Conservation (phyloP, 805 yeast genomes). For the Saccharomycopsis guyanensis region DNA sequence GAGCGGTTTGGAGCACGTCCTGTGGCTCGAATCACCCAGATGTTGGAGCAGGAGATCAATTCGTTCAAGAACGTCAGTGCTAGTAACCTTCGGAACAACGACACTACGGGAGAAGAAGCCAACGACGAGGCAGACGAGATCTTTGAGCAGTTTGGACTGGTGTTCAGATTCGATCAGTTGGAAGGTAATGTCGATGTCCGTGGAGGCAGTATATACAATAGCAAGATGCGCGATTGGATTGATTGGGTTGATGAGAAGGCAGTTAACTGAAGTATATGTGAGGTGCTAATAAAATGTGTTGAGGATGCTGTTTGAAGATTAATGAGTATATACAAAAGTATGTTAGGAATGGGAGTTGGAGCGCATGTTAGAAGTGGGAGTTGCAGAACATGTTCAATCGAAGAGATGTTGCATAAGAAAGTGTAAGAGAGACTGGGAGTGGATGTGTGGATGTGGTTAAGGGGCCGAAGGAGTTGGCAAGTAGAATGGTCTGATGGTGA, state of each 20-base stretch:
- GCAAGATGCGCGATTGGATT: slow-evolving; percentile 52
- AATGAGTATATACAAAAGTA: too few species aligned
- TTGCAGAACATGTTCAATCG: too few species aligned
- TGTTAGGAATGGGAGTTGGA: too few species aligned
- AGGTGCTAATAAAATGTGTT: too few species aligned
- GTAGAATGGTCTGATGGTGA: too few species aligned
- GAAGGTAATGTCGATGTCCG: slow-evolving; percentile 68
- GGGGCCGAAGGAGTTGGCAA: too few species aligned
- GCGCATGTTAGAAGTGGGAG: too few species aligned
- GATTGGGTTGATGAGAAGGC: slow-evolving; percentile 75
- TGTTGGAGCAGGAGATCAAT: slow-evolving; percentile 48
- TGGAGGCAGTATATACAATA: slow-evolving; percentile 64
- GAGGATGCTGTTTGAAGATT: too few species aligned
- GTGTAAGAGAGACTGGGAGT: too few species aligned
- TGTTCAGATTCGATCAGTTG: slow-evolving; percentile 57
- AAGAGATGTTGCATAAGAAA: too few species aligned
- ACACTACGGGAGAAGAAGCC: slow-evolving; percentile 28
- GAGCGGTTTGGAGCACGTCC: slow-evolving; percentile 84
- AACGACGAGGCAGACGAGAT: slow-evolving; percentile 34
- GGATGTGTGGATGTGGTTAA: too few species aligned
- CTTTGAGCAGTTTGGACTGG: slow-evolving; percentile 36
- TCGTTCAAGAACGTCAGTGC: slow-evolving; percentile 30
- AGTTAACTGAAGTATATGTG: slow-evolving; percentile 46
- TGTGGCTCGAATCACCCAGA: slow-evolving; percentile 45
- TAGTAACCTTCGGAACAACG: slow-evolving; percentile 25